Conservation (phyloP, 768 basidiomycete genomes). For the Brasilioporus rufonigricans region DNA sequence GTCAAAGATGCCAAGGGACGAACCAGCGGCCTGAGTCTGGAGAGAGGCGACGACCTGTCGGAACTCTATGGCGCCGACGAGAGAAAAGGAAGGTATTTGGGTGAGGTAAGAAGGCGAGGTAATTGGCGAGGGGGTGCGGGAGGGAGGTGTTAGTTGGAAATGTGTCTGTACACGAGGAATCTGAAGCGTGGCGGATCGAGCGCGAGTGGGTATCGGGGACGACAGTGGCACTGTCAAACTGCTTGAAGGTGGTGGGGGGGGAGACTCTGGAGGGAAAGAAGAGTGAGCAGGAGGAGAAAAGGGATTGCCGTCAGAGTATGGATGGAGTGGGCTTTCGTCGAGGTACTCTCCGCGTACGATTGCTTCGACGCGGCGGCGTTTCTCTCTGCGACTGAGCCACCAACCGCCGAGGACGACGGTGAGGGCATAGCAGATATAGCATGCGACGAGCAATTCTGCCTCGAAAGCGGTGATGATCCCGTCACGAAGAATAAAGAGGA, state of each 20-base stretch:
- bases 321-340: conserved; percentile 42
- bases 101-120: conserved; percentile 36
- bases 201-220: conserved; percentile 35
- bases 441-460: conserved; percentile 61
- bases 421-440: conserved; percentile 77
- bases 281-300: conserved; percentile 8
- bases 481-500: conserved; percentile 78
- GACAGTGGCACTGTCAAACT: conserved; percentile 19
- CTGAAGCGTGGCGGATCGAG: conserved; percentile 36
- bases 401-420: conserved; percentile 76
- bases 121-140: conserved; percentile 51
- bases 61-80: conserved; percentile 95
- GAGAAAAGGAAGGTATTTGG: conserved; percentile 81
- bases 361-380: conserved; percentile 44
- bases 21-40: conserved; percentile 60
- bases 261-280: conserved; percentile 11
- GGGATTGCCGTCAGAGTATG: conserved; percentile 66
- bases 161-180: conserved; percentile 41
- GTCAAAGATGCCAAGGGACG: conserved; percentile 64
- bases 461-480: conserved; percentile 68
- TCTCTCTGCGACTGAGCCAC: conserved; percentile 62
- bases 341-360: conserved; percentile 59
- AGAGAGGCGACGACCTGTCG: conserved; percentile 85
- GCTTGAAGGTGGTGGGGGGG: not conserved
- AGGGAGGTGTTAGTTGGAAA: conserved; percentile 40